phyloP scores from a whole-genome alignment of 2,329 filamentous ascomycete genomes.

The Cyanodermella asteris region DNA sequence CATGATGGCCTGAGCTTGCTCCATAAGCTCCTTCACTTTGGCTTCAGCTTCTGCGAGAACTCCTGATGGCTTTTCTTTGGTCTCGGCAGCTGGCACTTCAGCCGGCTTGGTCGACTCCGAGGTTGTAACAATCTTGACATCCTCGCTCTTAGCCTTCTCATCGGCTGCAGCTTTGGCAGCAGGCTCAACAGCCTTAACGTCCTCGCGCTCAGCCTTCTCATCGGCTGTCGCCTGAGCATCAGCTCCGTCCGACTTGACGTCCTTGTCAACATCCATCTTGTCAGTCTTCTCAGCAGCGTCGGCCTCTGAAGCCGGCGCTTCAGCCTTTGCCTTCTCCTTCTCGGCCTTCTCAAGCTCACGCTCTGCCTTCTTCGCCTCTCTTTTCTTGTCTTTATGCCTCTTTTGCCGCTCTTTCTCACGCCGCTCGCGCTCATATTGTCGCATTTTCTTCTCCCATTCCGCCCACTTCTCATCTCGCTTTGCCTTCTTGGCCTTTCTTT shows the following conservation, averaged over 20 bases:
- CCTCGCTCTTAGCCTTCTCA: no score
- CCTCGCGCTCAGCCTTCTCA: no score
- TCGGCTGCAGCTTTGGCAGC: slow-evolving; percentile 1
- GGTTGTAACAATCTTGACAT: no score
- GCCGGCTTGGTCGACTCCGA: no score
- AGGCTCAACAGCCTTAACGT: no score
- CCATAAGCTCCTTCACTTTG: neutral
- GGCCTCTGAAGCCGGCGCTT: neutral
- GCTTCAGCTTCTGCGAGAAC: slow-evolving; percentile 1
- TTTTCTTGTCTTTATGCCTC: slow-evolving; percentile 17
- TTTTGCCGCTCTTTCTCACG: slow-evolving; percentile 13
- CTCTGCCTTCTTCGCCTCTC: slow-evolving; percentile 16
- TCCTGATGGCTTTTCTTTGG: slow-evolving; percentile 2
- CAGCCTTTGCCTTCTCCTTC: slow-evolving; percentile 1
- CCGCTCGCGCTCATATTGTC: slow-evolving; percentile 17
- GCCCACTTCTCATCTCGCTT: slow-evolving; percentile 11
- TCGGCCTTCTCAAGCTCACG: slow-evolving; percentile 17
- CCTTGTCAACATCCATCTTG: no score
- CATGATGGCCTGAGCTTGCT: no score
- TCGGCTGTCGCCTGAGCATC: neutral
- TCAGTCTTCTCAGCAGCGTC: neutral
- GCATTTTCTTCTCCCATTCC: slow-evolving; percentile 9
- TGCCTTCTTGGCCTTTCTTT: slow-evolving; percentile 13
- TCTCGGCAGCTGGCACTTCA: slow-evolving; percentile 1
- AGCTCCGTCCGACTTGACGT: no score